Evolutionary conservation across 805 yeast genomes (phyloP).

Genomic region (Kodamaea fukazawae): DNA sequence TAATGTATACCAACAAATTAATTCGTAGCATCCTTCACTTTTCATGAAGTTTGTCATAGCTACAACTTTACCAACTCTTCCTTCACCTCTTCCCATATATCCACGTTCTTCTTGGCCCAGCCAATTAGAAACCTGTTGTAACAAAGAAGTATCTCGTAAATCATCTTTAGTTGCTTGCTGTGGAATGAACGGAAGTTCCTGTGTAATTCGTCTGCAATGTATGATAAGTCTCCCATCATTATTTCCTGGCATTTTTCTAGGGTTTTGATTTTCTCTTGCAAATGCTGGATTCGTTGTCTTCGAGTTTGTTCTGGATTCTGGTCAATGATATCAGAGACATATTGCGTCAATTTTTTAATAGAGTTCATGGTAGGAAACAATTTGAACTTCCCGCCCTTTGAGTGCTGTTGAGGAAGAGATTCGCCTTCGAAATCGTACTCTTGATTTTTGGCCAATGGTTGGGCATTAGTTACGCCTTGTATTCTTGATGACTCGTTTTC

Average conservation of each 20-base stretch:
- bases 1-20: too few species aligned
- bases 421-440: conserved; percentile 19
- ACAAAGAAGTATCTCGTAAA: conserved; percentile 49
- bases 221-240: conserved; percentile 41
- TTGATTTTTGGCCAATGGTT: conserved; percentile 20
- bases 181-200: conserved; percentile 51
- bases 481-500: conserved; percentile 30
- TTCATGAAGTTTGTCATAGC: background rate
- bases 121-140: conserved; percentile 56
- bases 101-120: conserved; percentile 68
- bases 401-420: conserved; percentile 11
- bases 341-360: conserved; percentile 48
- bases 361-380: conserved; percentile 51
- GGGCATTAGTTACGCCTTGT: conserved; percentile 22
- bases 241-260: conserved; percentile 50
- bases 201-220: conserved; percentile 42
- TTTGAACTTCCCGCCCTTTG: conserved; percentile 39
- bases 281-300: conserved; percentile 47
- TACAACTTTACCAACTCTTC: conserved; percentile 33
- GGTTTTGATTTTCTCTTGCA: conserved; percentile 49
- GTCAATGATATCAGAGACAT: conserved; percentile 56
- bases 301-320: conserved; percentile 65
- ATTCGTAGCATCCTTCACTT: too few species aligned
- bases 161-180: conserved; percentile 46
- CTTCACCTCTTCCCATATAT: conserved; percentile 64